These are phyloP conservation scores for Hyaloscypha variabilis DNA, from an alignment of 495 filamentous ascomycete genomes.

Conservation along the genomic window DNA sequence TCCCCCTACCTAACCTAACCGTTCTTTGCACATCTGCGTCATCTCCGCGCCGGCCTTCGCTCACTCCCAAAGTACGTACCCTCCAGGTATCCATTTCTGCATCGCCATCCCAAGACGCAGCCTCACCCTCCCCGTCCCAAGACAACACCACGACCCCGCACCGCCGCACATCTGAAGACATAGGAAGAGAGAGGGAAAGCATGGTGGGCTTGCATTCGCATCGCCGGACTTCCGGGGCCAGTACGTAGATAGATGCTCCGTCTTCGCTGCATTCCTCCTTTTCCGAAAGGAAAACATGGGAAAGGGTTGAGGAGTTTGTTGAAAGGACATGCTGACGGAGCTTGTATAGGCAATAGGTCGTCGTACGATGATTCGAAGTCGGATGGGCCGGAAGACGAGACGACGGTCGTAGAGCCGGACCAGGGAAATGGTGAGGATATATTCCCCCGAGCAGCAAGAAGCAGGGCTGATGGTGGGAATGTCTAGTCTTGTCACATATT, in stretches of 20 bases:
- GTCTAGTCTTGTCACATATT: slow-evolving; percentile 85
- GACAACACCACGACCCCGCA: background rate
- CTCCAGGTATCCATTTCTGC: background rate
- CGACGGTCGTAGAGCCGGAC: slow-evolving; percentile 70
- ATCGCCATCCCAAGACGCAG: background rate
- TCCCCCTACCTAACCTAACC: too few relatives aligned
- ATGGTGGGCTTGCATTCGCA: slow-evolving; percentile 33
- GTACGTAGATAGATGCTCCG: slow-evolving; percentile 25
- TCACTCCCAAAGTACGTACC: background rate
- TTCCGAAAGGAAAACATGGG: background rate
- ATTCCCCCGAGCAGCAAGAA: background rate
- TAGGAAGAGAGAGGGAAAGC: background rate
- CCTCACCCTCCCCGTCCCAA: background rate
- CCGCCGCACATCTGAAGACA: background rate
- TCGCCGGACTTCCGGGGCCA: slow-evolving; percentile 34
- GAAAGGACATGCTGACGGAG: slow-evolving; percentile 11
- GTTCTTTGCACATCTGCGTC: background rate
- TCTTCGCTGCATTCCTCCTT: background rate
- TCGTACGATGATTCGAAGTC: slow-evolving; percentile 42
- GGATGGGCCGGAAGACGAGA: slow-evolving; percentile 67
- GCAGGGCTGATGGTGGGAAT: background rate
- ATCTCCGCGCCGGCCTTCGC: background rate
- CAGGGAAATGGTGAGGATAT: slow-evolving; percentile 66
- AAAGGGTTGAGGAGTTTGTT: background rate
- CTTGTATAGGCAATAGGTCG: slow-evolving; percentile 47